Evolutionary conservation across 306 rosid genomes (phyloP).

Genomic region (Nissolia schottii): DNA sequence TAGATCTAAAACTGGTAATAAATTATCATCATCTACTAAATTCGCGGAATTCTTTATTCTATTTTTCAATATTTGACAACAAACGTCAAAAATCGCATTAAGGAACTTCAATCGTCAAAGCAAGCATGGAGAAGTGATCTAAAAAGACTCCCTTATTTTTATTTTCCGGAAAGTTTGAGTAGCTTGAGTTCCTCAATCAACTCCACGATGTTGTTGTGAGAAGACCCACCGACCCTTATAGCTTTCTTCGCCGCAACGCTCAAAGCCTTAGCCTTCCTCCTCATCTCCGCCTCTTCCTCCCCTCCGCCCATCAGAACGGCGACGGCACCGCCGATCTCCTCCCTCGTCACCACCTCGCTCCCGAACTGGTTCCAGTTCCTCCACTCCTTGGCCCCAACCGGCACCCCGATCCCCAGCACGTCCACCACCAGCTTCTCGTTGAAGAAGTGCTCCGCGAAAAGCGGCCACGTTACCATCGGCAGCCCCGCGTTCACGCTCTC

Average conservation of each 20-base stretch:
- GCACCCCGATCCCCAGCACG: slow-evolving; percentile 34
- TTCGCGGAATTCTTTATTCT: too few species aligned
- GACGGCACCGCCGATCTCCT: slow-evolving; percentile 19
- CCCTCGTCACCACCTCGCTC: slow-evolving; percentile 13
- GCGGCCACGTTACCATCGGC: slow-evolving; percentile 37
- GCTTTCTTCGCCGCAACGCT: slow-evolving; percentile 24
- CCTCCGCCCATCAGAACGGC: slow-evolving; percentile 13
- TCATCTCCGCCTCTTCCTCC: slow-evolving; percentile 12
- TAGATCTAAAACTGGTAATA: too few species aligned
- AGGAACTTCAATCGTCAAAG: too few species aligned
- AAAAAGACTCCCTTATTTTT: neutral
- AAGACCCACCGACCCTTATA: slow-evolving; percentile 28
- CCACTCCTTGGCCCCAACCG: slow-evolving; percentile 32
- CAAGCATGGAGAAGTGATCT: neutral
- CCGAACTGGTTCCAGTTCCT: slow-evolving; percentile 30
- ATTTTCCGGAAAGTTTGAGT: neutral
- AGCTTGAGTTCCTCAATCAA: slow-evolving; percentile 15
- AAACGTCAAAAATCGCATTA: too few species aligned
- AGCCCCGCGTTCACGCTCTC: slow-evolving; percentile 34
- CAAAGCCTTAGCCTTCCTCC: neutral
- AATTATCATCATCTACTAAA: too few species aligned
- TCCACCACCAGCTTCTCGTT: slow-evolving; percentile 31
- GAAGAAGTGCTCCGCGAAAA: slow-evolving; percentile 33
- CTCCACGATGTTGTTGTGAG: slow-evolving; percentile 8
- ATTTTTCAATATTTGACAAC: neutral